phyloP scores from a whole-genome alignment of 345 rosid species.

The Balakata baccata region DNA sequence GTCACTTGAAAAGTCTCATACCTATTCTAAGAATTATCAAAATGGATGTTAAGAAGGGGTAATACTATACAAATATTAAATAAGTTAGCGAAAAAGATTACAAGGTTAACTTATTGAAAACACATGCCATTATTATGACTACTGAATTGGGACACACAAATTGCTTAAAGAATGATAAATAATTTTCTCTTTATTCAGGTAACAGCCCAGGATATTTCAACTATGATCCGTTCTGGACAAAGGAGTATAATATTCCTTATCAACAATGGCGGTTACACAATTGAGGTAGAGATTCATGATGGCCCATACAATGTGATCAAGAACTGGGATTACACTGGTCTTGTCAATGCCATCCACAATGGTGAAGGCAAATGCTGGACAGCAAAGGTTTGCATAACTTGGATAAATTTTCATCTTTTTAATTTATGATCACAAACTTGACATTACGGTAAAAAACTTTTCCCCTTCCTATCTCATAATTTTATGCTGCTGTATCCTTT shows the following conservation, averaged over 20 bases:
- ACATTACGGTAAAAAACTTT: not conserved
- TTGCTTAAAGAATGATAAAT: not conserved
- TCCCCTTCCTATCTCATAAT: not conserved
- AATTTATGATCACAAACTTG: not conserved
- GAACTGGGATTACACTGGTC: slow-evolving; percentile 67
- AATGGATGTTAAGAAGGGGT: too few relatives aligned
- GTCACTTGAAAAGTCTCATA: too few relatives aligned
- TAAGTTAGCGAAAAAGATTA: too few relatives aligned
- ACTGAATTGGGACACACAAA: not conserved
- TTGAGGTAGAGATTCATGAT: slow-evolving; percentile 76
- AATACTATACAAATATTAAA: too few relatives aligned
- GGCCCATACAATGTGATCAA: slow-evolving; percentile 78
- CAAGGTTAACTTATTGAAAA: not conserved
- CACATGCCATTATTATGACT: not conserved
- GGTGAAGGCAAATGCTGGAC: slow-evolving; percentile 84
- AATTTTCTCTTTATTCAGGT: slow-evolving; percentile 36
- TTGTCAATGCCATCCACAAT: slow-evolving; percentile 66
- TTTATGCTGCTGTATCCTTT: not conserved
- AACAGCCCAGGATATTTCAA: slow-evolving; percentile 68
- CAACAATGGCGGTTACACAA: slow-evolving; percentile 73
- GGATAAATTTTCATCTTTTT: not conserved
- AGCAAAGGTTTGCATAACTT: slow-evolving; percentile 41
- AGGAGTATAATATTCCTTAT: slow-evolving; percentile 59
- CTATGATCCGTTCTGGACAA: slow-evolving; percentile 64
- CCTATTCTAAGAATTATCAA: too few relatives aligned